These are phyloP conservation scores for Debaryomyces robertsiae DNA, from an alignment of 1,139 yeast species.

Conservation along the genomic window DNA sequence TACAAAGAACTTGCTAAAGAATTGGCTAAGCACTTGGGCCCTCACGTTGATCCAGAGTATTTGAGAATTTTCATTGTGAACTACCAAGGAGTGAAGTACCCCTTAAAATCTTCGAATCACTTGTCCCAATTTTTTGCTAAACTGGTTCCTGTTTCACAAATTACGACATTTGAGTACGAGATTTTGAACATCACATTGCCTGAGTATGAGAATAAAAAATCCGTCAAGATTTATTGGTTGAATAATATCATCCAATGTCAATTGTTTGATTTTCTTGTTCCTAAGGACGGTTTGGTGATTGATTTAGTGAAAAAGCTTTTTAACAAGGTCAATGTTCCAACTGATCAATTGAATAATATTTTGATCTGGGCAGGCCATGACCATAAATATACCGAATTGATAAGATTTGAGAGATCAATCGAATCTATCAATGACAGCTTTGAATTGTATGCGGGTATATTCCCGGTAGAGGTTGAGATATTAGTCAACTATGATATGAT, in stretches of 20 bases:
- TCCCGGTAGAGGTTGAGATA: constrained; percentile 48
- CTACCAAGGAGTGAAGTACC: constrained; percentile 54
- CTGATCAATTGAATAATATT: constrained; percentile 51
- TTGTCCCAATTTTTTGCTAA: constrained; percentile 53
- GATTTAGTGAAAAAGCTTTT: constrained; percentile 62
- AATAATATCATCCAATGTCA: constrained; percentile 65
- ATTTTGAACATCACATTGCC: constrained; percentile 69
- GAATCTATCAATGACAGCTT: constrained; percentile 35
- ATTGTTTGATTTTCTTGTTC: constrained; percentile 67
- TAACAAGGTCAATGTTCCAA: constrained; percentile 54
- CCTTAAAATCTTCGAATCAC: constrained; percentile 45
- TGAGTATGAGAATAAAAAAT: constrained; percentile 76
- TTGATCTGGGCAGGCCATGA: constrained; percentile 60
- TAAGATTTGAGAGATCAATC: constrained; percentile 40
- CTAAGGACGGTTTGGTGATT: constrained; percentile 57
- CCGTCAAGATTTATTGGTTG: constrained; percentile 65
- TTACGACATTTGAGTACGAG: constrained; percentile 67
- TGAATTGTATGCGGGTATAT: constrained; percentile 46
- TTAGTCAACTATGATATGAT: constrained; percentile 42
- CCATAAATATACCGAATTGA: constrained; percentile 41
- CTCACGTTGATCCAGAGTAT: constrained; percentile 57
- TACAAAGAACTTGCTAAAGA: constrained; percentile 62
- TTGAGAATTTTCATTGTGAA: constrained; percentile 66
- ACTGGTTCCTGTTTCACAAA: constrained; percentile 48
- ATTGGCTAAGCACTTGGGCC: constrained; percentile 53